A percentile compares a stretch with the other conserved stretches of the same genome.
phyloP scores from a whole-genome alignment of 2,329 filamentous ascomycete species.

The Xylaria sp. region DNA sequence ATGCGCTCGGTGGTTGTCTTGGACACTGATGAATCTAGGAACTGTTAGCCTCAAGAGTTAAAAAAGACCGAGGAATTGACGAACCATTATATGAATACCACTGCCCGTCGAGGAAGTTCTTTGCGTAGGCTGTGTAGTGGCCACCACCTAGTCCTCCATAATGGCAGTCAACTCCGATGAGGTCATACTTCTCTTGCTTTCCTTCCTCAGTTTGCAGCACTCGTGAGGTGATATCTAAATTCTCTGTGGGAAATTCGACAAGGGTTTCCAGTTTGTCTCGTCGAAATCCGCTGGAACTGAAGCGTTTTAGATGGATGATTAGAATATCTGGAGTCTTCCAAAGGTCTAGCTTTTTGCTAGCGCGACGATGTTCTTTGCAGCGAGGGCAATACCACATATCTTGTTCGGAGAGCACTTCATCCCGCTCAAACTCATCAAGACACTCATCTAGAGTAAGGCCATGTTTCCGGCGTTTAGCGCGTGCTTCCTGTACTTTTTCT shows the following conservation, averaged over 20 bases:
- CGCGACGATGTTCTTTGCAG: conserved; percentile 92
- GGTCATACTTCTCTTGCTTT: conserved; percentile 87
- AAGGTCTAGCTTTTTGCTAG: conserved; percentile 95
- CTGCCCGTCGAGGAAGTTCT: conserved; percentile 86
- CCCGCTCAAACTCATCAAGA: conserved; percentile 92
- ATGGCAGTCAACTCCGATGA: conserved; percentile 96
- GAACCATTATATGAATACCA: conserved; percentile 99
- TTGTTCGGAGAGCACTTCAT: conserved; percentile 91
- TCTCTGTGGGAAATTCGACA: conserved; percentile 91
- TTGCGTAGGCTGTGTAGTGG: conserved; percentile 94
- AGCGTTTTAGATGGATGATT: conserved; percentile 94
- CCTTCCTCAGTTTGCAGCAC: conserved; percentile 84
- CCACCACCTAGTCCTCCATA: conserved; percentile 93
- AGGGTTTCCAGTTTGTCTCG: conserved; percentile 91
- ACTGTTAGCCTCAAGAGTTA: conserved; percentile 54
- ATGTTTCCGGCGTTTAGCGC: conserved; percentile 73
- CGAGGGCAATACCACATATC: conserved; percentile 98
- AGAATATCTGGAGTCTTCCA: conserved; percentile 98
- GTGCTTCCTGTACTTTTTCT: conserved; percentile 69
- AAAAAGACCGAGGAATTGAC: conserved; percentile 47
- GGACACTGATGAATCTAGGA: conserved; percentile 77
- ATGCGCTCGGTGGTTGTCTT: conserved; percentile 70
- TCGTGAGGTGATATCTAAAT: conserved; percentile 81
- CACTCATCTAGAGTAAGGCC: conserved; percentile 91
- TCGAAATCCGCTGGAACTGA: conserved; percentile 84